These are phyloP conservation scores for Eucalyptus erythrocorys DNA, from an alignment of 345 rosid genomes.

Conservation along the genomic window DNA sequence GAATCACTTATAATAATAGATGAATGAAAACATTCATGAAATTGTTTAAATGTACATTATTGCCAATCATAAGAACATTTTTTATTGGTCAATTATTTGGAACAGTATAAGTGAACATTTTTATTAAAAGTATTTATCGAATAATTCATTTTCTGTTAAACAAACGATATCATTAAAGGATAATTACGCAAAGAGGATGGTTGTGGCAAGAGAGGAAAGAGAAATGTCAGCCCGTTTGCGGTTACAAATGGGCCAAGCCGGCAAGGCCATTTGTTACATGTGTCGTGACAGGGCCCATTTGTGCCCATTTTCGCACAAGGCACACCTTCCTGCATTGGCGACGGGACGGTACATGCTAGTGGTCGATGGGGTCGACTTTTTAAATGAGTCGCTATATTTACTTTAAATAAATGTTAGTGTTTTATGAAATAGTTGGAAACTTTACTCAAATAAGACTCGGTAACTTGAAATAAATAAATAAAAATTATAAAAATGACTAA, in stretches of 20 bases:
- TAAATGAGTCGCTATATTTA: neutral
- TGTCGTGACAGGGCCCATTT: neutral
- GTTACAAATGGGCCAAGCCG: neutral
- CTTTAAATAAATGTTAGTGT: neutral
- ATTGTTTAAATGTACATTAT: neutral
- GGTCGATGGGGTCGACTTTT: neutral
- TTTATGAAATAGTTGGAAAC: neutral
- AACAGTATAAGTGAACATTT: fast-evolving
- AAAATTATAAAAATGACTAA: neutral
- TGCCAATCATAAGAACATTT: fast-evolving
- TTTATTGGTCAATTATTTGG: neutral
- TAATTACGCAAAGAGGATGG: neutral
- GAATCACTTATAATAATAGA: neutral
- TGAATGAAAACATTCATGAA: fast-evolving
- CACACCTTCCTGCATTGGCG: neutral
- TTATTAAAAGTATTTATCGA: neutral
- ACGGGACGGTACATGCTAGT: neutral
- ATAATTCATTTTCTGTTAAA: neutral
- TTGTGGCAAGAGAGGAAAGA: neutral
- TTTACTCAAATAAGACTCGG: neutral
- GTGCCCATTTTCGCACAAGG: neutral
- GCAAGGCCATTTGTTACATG: neutral
- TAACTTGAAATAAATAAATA: no score
- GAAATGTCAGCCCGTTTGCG: neutral
- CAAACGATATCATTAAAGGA: neutral